A percentile compares a stretch with the other conserved stretches of the same genome.
These are phyloP conservation scores for Boeremia lycopersici DNA, from an alignment of 2,329 filamentous ascomycete species.

Conservation along the genomic window DNA sequence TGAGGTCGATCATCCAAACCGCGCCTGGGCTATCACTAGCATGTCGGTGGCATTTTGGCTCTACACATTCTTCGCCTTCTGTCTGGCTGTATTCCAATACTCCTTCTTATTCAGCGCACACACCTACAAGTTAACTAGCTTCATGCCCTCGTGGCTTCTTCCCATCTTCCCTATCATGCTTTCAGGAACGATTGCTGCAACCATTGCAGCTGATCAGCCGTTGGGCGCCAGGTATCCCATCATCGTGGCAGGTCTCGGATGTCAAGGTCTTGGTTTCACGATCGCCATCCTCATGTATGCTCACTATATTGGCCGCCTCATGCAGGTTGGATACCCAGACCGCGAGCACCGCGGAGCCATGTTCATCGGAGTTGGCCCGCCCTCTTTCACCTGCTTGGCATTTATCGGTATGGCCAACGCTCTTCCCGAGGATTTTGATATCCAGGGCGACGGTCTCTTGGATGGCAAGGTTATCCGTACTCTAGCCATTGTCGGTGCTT, in stretches of 20 bases:
- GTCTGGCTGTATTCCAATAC: conserved; percentile 58
- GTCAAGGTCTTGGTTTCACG: conserved; percentile 72
- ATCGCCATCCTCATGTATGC: conserved; percentile 76
- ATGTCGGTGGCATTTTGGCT: conserved; percentile 53
- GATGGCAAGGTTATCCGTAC: conserved; percentile 52
- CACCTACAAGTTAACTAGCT: conserved; percentile 65
- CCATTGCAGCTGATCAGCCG: conserved; percentile 67
- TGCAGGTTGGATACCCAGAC: conserved; percentile 68
- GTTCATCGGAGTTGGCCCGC: conserved; percentile 78
- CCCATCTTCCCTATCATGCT: conserved; percentile 79
- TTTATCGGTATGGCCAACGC: conserved; percentile 70
- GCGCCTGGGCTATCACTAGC: conserved; percentile 49
- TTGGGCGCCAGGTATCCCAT: conserved; percentile 64
- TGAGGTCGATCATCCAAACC: conserved; percentile 46
- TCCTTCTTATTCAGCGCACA: conserved; percentile 67
- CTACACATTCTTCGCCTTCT: conserved; percentile 51
- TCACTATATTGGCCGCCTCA: conserved; percentile 73
- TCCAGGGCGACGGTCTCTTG: conserved; percentile 55
- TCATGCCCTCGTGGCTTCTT: conserved; percentile 77
- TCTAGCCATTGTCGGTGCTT: conserved; percentile 55
- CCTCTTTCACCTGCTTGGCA: conserved; percentile 72
- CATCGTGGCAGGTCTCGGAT: conserved; percentile 68
- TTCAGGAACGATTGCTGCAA: conserved; percentile 70
- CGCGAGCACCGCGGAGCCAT: conserved; percentile 71
- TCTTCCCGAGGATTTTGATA: conserved; percentile 53